Conservation (phyloP, 2,329 filamentous ascomycete genomes). For the Aspergillus novofumigatus region DNA sequence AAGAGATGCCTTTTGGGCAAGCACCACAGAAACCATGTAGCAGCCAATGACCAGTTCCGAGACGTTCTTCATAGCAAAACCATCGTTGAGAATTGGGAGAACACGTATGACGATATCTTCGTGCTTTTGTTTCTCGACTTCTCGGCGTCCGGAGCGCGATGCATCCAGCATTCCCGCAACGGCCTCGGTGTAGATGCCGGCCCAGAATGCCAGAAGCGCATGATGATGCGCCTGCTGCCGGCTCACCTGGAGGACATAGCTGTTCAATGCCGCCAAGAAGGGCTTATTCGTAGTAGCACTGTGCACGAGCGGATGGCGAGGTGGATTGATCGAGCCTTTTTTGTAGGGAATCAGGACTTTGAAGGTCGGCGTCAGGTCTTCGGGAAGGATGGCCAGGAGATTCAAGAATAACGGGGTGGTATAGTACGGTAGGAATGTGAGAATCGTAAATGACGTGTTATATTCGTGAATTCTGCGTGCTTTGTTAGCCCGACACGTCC, state of each 20-base stretch:
- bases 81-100: conserved; percentile 69
- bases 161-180: conserved; percentile 77
- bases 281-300: conserved; percentile 72
- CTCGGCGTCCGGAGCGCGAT: conserved; percentile 68
- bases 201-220: conserved; percentile 83
- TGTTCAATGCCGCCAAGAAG: conserved; percentile 73
- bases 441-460: conserved; percentile 72
- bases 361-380: conserved; percentile 66
- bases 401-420: conserved; percentile 79
- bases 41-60: conserved; percentile 79
- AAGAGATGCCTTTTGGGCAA: conserved; percentile 77
- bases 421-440: conserved; percentile 92
- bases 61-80: conserved; percentile 68
- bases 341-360: conserved; percentile 85
- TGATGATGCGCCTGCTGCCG: conserved; percentile 69
- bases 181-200: conserved; percentile 78
- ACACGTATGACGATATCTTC: conserved; percentile 69
- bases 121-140: conserved; percentile 74
- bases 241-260: conserved; percentile 72
- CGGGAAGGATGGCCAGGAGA: conserved; percentile 80
- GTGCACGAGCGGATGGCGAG: conserved; percentile 77
- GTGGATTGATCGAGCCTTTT: conserved; percentile 68
- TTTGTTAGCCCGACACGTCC: conserved; percentile 12
- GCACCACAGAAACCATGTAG: conserved; percentile 84
- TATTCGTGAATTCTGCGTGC: conserved; percentile 74